Evolutionary conservation across 257 asterid genomes (phyloP), one percentile per base, ranked within the genome.

Genomic region (Buddleja alternifolia): DNA sequence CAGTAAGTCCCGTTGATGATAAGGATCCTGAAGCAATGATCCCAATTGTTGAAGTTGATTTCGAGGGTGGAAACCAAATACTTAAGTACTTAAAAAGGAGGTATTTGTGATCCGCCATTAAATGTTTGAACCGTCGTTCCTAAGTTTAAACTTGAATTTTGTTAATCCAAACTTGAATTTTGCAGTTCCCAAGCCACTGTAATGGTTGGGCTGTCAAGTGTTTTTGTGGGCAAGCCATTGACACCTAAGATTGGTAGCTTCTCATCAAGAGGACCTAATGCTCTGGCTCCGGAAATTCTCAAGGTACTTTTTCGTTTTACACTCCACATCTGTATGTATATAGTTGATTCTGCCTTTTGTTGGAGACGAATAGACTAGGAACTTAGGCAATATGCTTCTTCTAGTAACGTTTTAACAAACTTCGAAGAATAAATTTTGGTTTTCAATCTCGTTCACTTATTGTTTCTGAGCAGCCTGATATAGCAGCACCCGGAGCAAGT

Each of bases 251-350:
- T 72, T 8, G 73, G 65, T 0, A 3, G 5, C 20, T 77, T 72
- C 45, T 77, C 81, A 44, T 72, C 81, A 11, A 55, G 81, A 50
- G 81, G 78, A 20, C 82, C 75, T 15, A 72, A 69, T 36, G 19
- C 82, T 12, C 10, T 45, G 4, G 67, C 48, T 23, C 75, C 82
- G 2, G 71, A 62, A 19, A 20, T 77, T 3, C 77, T 76, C 19
- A 71, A 76, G 77, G 81, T 76, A 66, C 16, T 6, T 4, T 32
- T 55, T 25, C 5, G 11, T n/a, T n/a, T 53, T 19, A 4, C 4
- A 12, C 47, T 42, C 16, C 3, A 7, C 54, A 17, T 16, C 55
- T 17, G 19, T 48, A 16, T 17, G 9, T 51, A 51, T 3, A 21
- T n/a, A n/a, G n/a, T n/a, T n/a, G n/a, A n/a, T n/a, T n/a, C n/a